phyloP scores from a whole-genome alignment of 2,329 filamentous ascomycete species.

The Aspergillus nomiae region DNA sequence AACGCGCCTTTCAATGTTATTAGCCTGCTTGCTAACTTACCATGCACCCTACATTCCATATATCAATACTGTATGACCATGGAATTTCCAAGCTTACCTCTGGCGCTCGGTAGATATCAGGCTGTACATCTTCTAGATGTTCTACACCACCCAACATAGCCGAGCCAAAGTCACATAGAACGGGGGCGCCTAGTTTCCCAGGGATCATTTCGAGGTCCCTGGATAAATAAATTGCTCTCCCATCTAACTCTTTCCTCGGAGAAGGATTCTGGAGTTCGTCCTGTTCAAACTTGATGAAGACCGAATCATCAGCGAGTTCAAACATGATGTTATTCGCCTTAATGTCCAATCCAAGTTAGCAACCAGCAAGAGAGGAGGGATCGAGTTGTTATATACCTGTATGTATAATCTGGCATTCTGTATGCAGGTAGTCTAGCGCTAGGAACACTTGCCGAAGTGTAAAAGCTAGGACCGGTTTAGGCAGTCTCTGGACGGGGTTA shows the following conservation, averaged over 20 bases:
- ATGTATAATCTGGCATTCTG: constrained; percentile 49
- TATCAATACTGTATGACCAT: constrained; percentile 53
- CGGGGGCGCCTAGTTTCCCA: constrained; percentile 32
- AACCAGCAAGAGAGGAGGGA: too few relatives aligned
- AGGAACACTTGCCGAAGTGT: constrained; percentile 45
- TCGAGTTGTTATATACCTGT: constrained; percentile 38
- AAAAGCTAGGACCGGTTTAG: constrained; percentile 35
- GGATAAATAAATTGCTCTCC: constrained; percentile 47
- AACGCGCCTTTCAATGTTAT: too few relatives aligned
- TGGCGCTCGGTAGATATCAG: constrained; percentile 39
- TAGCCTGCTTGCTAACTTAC: constrained; percentile 31
- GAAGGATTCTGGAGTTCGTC: constrained; percentile 42
- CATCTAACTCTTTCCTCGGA: constrained; percentile 47
- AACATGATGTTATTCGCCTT: constrained; percentile 54
- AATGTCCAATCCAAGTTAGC: constrained; percentile 36
- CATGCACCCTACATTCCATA: constrained; percentile 57
- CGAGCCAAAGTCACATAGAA: constrained; percentile 56
- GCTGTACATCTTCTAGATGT: constrained; percentile 34
- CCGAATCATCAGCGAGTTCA: constrained; percentile 42
- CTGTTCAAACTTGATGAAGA: constrained; percentile 45
- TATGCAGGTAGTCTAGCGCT: constrained; percentile 51
- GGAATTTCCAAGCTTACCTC: constrained; percentile 51
- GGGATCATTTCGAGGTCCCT: constrained; percentile 39
- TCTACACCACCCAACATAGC: constrained; percentile 41
- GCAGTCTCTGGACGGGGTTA: constrained; percentile 43